These are phyloP conservation scores for Teratosphaeriaceae sp. DNA, from an alignment of 2,329 filamentous ascomycete species.

Conservation along the genomic window DNA sequence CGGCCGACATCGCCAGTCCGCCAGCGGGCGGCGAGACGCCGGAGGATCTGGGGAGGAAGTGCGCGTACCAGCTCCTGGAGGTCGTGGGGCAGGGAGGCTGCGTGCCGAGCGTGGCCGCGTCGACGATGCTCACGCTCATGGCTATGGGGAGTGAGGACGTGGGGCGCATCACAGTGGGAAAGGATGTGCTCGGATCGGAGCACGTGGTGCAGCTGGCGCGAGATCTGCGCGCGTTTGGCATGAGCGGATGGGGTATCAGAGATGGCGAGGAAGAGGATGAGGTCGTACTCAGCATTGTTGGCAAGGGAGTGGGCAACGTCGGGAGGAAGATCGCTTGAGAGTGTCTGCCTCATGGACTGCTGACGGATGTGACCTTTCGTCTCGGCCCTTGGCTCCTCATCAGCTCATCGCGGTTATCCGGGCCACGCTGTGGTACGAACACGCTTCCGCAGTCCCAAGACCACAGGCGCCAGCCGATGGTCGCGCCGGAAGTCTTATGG, in stretches of 20 bases:
- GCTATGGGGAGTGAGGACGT: slow-evolving; percentile 98
- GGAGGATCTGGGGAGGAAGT: slow-evolving; percentile 83
- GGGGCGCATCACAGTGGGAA: slow-evolving; percentile 73
- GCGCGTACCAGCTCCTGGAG: slow-evolving; percentile 84
- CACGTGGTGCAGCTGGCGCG: slow-evolving; percentile 72
- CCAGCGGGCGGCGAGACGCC: slow-evolving; percentile 74
- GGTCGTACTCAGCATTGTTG: slow-evolving; percentile 85
- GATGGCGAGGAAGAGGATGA: slow-evolving; percentile 59
- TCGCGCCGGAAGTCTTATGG: too few species aligned
- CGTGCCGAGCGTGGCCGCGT: slow-evolving; percentile 62
- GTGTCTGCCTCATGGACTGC: too few species aligned
- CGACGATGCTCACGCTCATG: slow-evolving; percentile 81
- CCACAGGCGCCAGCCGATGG: too few species aligned
- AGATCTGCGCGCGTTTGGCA: slow-evolving; percentile 82
- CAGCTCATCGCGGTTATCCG: too few species aligned
- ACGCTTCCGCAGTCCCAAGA: too few species aligned
- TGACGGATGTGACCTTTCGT: too few species aligned
- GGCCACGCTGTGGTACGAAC: too few species aligned
- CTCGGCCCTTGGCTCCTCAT: too few species aligned
- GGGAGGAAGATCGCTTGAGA: slow-evolving; percentile 71
- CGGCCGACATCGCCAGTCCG: slow-evolving; percentile 71
- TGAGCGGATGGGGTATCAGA: slow-evolving; percentile 82
- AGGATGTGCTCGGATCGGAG: slow-evolving; percentile 74
- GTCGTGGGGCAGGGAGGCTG: slow-evolving; percentile 76
- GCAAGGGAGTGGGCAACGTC: slow-evolving; percentile 88